phyloP scores from a whole-genome alignment of 1,284 basidiomycete species.

The Pseudozyma pruni region DNA sequence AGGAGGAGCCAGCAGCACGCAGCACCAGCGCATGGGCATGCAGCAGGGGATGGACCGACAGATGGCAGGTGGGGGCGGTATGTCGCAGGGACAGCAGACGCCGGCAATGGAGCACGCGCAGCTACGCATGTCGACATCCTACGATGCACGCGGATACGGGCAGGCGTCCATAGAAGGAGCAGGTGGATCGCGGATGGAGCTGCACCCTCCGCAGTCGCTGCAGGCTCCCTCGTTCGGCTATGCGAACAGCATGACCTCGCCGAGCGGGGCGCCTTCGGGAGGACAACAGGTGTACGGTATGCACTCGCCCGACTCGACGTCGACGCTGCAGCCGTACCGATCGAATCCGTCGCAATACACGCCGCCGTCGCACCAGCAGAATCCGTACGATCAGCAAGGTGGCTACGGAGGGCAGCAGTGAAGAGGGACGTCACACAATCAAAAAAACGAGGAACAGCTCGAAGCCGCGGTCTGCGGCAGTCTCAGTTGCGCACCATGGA shows the following conservation, averaged over 20 bases:
- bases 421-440: too few species aligned
- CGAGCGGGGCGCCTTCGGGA: neutral
- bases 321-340: conserved; percentile 7
- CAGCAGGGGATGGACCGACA: neutral
- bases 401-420: conserved; percentile 10
- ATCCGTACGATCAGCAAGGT: conserved; percentile 11
- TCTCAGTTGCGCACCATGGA: too few species aligned
- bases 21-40: conserved; percentile 3
- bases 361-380: neutral
- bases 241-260: neutral
- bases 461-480: too few species aligned
- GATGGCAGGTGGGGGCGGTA: neutral
- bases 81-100: neutral
- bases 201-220: conserved; percentile 10
- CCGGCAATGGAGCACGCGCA: conserved; percentile 4
- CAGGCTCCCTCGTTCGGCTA: conserved; percentile 2
- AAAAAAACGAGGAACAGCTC: too few species aligned
- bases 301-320: neutral
- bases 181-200: conserved; percentile 3
- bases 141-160: conserved; percentile 6
- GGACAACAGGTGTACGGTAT: conserved; percentile 1
- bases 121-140: conserved; percentile 25
- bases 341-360: conserved; percentile 8
- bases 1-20: too few species aligned
- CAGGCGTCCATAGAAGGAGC: conserved; percentile 6